phyloP scores from a whole-genome alignment of 2,329 filamentous ascomycete species.

The Alternaria rosae region DNA sequence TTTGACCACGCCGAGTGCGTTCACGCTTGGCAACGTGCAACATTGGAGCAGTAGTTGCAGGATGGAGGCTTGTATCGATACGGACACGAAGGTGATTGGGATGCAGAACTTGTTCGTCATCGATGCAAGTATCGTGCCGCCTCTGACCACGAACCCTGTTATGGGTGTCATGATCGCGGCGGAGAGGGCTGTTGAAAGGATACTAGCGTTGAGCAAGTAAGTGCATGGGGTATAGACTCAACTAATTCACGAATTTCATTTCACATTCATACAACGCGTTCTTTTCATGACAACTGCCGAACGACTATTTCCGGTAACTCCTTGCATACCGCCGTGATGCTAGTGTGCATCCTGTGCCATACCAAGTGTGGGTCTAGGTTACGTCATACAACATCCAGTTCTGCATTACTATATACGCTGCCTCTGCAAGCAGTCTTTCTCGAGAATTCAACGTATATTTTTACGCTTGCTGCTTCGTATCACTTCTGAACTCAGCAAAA shows the following conservation, averaged over 20 bases:
- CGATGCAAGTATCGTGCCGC: conserved; percentile 59
- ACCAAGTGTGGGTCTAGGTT: background rate
- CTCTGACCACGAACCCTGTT: conserved; percentile 63
- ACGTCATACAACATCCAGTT: background rate
- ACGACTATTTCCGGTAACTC: background rate
- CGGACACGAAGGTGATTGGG: conserved; percentile 56
- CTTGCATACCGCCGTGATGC: background rate
- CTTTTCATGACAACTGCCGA: background rate
- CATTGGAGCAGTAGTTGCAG: conserved; percentile 64
- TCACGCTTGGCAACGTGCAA: conserved; percentile 60
- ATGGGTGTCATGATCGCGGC: conserved; percentile 64
- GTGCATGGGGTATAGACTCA: background rate
- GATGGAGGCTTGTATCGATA: conserved; percentile 60
- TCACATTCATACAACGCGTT: background rate
- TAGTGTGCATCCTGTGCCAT: background rate
- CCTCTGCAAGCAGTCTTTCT: background rate
- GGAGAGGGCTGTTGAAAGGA: conserved; percentile 60
- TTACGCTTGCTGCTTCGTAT: background rate
- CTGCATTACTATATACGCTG: background rate
- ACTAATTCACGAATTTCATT: background rate
- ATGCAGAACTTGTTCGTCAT: conserved; percentile 62
- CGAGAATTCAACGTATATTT: background rate
- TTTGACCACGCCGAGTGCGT: conserved; percentile 58
- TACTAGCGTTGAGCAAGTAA: conserved; percentile 40
- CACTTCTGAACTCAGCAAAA: background rate